phyloP scores from a whole-genome alignment of 1,284 basidiomycete species.

The Fomitiporia mediterranea region DNA sequence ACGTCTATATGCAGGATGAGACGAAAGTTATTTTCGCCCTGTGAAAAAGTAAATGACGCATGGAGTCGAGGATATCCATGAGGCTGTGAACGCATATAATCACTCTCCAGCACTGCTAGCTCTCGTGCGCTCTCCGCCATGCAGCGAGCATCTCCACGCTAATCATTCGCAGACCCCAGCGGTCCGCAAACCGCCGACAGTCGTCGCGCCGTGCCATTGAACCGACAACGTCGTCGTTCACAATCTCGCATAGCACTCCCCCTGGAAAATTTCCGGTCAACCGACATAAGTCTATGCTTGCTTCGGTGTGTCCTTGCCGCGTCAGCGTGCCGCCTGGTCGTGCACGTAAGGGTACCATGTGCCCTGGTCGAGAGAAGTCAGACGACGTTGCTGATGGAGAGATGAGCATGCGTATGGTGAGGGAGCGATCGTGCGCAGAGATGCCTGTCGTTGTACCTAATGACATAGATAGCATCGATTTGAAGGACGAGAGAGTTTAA shows the following conservation, averaged over 20 bases:
- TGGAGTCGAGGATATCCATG: not conserved
- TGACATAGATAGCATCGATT: not conserved
- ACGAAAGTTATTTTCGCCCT: not conserved
- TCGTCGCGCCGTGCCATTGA: slow-evolving; percentile 97
- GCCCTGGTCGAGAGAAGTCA: slow-evolving; percentile 91
- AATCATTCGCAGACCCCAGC: slow-evolving; percentile 90
- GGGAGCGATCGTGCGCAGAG: slow-evolving; percentile 90
- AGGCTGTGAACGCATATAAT: slow-evolving; percentile 1
- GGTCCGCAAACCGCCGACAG: slow-evolving; percentile 87
- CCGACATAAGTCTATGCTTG: slow-evolving; percentile 82
- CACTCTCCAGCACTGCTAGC: not conserved
- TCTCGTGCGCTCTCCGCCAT: slow-evolving; percentile 28
- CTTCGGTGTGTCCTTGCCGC: slow-evolving; percentile 92
- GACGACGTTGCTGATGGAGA: slow-evolving; percentile 48
- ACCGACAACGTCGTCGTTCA: slow-evolving; percentile 87
- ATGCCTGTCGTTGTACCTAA: slow-evolving; percentile 93
- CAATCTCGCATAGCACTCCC: slow-evolving; percentile 92
- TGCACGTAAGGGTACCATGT: slow-evolving; percentile 91
- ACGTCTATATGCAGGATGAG: not conserved
- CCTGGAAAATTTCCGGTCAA: slow-evolving; percentile 75
- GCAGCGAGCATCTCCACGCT: slow-evolving; percentile 79
- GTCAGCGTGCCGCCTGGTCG: slow-evolving; percentile 80
- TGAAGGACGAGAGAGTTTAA: not conserved
- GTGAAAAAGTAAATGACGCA: not conserved
- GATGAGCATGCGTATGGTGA: slow-evolving; percentile 83